Conservation (phyloP, 495 filamentous ascomycete species). For the Trichoderma virens region DNA sequence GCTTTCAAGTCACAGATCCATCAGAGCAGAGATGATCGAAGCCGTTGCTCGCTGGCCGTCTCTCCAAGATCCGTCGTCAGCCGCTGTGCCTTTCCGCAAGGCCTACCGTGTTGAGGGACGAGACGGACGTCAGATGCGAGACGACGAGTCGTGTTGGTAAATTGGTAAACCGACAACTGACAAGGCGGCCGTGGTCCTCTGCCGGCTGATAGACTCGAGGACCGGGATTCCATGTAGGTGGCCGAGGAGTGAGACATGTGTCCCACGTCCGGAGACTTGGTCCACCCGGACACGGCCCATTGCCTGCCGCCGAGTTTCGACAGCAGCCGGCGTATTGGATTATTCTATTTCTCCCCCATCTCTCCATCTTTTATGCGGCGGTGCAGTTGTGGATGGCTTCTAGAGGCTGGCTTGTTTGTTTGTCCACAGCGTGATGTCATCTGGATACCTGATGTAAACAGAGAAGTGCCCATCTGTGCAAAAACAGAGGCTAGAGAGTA, state of each 20-base stretch:
- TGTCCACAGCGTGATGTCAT: no score
- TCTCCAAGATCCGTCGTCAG: background rate
- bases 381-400: no score
- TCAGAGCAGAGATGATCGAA: background rate
- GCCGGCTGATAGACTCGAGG: background rate
- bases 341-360: no score
- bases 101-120: background rate
- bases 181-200: background rate
- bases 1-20: background rate
- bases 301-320: background rate
- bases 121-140: background rate
- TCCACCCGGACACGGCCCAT: background rate
- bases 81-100: background rate
- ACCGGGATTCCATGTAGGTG: constrained; percentile 1
- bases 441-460: no score
- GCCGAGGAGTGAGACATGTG: constrained; percentile 3
- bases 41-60: background rate
- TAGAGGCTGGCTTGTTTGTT: no score
- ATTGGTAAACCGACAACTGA: no score
- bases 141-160: background rate
- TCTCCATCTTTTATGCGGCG: no score
- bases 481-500: no score
- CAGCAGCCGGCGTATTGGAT: no score
- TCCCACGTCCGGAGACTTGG: background rate
- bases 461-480: no score